Base-by-base conservation (phyloP, 83 land plant species). In the Thuja plicata region DNA sequence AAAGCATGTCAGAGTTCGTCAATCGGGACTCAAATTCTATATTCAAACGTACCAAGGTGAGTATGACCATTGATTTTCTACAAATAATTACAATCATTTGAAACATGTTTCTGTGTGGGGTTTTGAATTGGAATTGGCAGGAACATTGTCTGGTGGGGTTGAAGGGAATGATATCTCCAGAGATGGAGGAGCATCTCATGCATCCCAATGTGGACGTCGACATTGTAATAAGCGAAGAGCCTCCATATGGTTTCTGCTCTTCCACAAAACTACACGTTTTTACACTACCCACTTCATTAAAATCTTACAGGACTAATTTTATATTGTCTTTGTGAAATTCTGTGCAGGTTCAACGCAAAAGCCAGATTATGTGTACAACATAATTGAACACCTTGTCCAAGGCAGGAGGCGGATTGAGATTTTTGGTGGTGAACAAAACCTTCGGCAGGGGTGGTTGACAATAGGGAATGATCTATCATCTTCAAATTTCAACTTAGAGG, bases 71-170 rank as follows among this genome's bases (percentile, higher is more conserved):
- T 41, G 0, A 13, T 8, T 79, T 79, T 15, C 13, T 30, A 34
- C 0, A 3, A 37, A 1, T 38, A 19, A 79, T 38, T 79, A 38
- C 2, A 79, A 8, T 1, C 0, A 38, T 40, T 12, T 32, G 8
- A 38, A 5, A 40, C 13, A 6, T 38, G 0, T 1, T 80, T 17
- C n/a, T 41, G 12, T 21, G 7, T 6, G 27, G 41, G 46, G 52
- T 52, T 52, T 52, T 52, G 55, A 70, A n/a, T 4, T 78, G 38
- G 41, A 70, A n/a, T 1, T 78, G 38, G 52, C 94, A 93, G 94
- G 94, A 93, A 77, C 94, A 93, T 71, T 93, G 94, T 66, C 84
- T 93, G 84, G 90, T 93, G 94, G 94, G 94, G 32, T 91, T 93
- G 21, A 92, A 92, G 57, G 93, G 93, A 19, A 90, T 90, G 45